A percentile compares a stretch with the other conserved stretches of the same genome.
These are phyloP conservation scores for Diaporthe sp. DNA, from an alignment of 2,329 filamentous ascomycete species.

Conservation along the genomic window DNA sequence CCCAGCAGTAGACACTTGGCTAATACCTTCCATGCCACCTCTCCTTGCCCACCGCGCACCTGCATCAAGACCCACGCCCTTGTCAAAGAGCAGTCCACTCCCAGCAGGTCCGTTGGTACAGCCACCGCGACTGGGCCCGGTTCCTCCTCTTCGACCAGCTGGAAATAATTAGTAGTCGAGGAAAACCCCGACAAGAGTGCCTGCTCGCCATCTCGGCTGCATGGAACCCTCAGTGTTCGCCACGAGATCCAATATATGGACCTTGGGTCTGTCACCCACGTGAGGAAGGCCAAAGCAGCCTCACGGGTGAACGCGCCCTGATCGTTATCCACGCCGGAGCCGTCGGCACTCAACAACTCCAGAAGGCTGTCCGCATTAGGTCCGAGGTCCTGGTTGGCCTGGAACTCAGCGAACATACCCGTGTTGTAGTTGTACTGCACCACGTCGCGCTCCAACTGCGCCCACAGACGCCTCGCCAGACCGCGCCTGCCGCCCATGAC, in stretches of 20 bases:
- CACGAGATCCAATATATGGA: neutral
- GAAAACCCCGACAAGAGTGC: neutral
- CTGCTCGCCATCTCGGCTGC: neutral
- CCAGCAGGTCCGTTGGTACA: neutral
- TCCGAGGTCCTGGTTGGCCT: neutral
- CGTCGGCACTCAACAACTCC: rapidly evolving
- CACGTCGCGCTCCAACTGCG: neutral
- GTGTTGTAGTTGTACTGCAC: neutral
- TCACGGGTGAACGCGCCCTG: neutral
- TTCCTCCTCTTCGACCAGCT: neutral
- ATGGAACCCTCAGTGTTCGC: neutral
- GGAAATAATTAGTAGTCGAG: neutral
- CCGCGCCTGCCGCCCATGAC: neutral
- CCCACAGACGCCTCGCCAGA: neutral
- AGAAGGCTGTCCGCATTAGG: neutral
- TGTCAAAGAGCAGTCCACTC: neutral
- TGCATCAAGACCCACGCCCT: neutral
- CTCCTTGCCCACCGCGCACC: neutral
- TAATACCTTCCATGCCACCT: neutral
- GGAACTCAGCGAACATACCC: neutral
- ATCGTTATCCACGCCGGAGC: rapidly evolving
- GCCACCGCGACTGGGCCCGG: neutral
- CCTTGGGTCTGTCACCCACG: neutral
- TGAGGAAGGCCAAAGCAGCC: neutral
- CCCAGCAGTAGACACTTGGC: neutral